Percentiles rank a stretch among this genome's conserved stretches.
Evolutionary conservation across 2,329 filamentous ascomycete genomes (phyloP).

Genomic region (Neopestalotiopsis sp.): DNA sequence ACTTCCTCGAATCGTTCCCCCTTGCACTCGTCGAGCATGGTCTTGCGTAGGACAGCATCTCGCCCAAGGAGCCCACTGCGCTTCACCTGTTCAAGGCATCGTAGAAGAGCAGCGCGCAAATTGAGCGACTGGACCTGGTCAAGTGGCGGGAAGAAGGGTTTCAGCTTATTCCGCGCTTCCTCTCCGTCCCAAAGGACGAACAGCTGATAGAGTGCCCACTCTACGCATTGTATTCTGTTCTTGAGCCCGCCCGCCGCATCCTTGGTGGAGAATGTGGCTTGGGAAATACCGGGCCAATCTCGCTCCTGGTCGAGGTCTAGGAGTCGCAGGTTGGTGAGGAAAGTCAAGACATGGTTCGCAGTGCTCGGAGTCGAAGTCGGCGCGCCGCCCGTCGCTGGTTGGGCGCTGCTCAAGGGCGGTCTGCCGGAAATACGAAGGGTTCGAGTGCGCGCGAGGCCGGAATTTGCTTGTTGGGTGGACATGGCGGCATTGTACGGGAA

Average conservation of each 20-base stretch:
- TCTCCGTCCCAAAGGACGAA: constrained; percentile 84
- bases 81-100: constrained; percentile 83
- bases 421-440: constrained; percentile 33
- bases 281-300: constrained; percentile 82
- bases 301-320: constrained; percentile 76
- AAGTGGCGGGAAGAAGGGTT: constrained; percentile 87
- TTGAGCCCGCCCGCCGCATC: constrained; percentile 77
- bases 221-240: constrained; percentile 79
- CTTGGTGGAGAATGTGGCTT: constrained; percentile 71
- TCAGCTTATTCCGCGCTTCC: constrained; percentile 79
- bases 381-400: constrained; percentile 25
- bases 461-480: constrained; percentile 37
- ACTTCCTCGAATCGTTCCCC: constrained; percentile 90
- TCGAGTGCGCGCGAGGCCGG: constrained; percentile 37
- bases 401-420: constrained; percentile 35
- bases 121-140: constrained; percentile 92
- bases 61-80: constrained; percentile 83
- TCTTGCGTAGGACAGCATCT: constrained; percentile 84
- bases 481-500: constrained; percentile 35
- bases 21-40: constrained; percentile 95
- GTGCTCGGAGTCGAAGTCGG: constrained; percentile 27
- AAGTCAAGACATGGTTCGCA: constrained; percentile 65
- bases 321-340: constrained; percentile 83
- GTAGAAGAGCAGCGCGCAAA: constrained; percentile 81
- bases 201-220: constrained; percentile 91